Percentiles rank a stretch among this genome's conserved stretches.
phyloP scores from a whole-genome alignment of 164 flowering plant genomes.

The Aristolochia contorta region DNA sequence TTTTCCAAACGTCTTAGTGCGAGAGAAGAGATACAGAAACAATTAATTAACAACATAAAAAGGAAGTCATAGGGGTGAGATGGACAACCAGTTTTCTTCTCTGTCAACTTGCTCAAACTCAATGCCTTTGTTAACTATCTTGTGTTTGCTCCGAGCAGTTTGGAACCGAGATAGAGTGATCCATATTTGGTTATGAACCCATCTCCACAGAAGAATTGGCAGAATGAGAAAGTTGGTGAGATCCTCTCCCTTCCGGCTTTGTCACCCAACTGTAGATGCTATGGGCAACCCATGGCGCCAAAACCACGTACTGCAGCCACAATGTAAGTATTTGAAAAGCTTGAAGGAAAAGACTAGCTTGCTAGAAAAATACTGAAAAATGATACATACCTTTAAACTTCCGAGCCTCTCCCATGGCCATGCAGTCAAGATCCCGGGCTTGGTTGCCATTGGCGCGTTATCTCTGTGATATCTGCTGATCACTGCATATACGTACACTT shows the following conservation, averaged over 20 bases:
- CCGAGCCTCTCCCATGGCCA: constrained; percentile 38
- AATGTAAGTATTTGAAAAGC: too few species aligned
- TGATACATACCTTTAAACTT: constrained; percentile 18
- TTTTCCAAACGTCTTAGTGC: too few species aligned
- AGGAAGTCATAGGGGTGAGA: neutral
- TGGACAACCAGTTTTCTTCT: constrained; percentile 26
- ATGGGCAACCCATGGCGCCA: constrained; percentile 6
- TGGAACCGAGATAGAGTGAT: constrained; percentile 13
- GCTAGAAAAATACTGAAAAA: too few species aligned
- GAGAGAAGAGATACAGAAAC: neutral
- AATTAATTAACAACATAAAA: neutral
- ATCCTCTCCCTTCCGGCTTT: constrained; percentile 6
- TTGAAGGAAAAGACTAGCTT: too few species aligned
- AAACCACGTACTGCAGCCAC: constrained; percentile 5
- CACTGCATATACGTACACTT: too few species aligned
- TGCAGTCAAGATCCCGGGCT: constrained; percentile 24
- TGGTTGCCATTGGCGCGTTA: constrained; percentile 31
- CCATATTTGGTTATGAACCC: constrained; percentile 12
- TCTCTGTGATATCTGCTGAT: too few species aligned
- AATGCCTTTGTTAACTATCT: constrained; percentile 19
- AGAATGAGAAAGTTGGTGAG: neutral
- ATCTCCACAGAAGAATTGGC: constrained; percentile 8
- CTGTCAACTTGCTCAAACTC: constrained; percentile 41
- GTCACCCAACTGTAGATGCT: neutral
- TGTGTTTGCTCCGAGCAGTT: constrained; percentile 13